Evolutionary conservation across 768 basidiomycete species (phyloP), one percentile per base, ranked within the genome.

Genomic region (Austroboletus eburneus): DNA sequence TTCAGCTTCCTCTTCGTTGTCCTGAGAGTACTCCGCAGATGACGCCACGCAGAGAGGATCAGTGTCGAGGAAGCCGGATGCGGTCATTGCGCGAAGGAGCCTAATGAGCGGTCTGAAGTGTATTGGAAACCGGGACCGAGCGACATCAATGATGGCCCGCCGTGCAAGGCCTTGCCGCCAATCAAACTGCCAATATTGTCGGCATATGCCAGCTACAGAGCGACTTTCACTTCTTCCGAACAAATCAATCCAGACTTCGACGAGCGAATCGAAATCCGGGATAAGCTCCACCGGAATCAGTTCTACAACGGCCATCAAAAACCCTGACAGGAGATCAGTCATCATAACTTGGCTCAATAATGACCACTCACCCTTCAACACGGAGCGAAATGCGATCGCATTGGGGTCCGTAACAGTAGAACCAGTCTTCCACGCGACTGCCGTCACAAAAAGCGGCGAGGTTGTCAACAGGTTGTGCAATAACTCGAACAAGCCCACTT

Each of bases 181-280:
- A 58, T 93, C 91, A 2, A 70, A 73, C 43, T 81, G 74, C 91
- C 93, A 97, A 63, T 81, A 94, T 54, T 93, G 89, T 5, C 75
- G 70, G 52, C 85, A 87, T 49, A 95, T 81, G 3, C 78, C 79
- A 10, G 77, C 71, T 21, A 87, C 74, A 23, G 87, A 79, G 48
- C 67, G 61, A 61, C 69, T 63, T 70, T 81, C 69, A 54, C 85
- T 87, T 21, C 86, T 76, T 6, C 90, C 89, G 48, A 86, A 90
- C 14, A 95, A 70, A 0, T 83, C 78, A 42, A 85, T 77, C 86
- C 89, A 91, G 9, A 87, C 79, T 43, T 89, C 80, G 32, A 87
- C 72, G 7, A 92, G 71, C 2, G 69, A 71, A 12, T 85, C 79
- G 50, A 87, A 87, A 49, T 89, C 81, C 0, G 84, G 80, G 27